These are phyloP conservation scores for Voacanga thouarsii DNA, from an alignment of 257 asterid species.

Conservation along the genomic window DNA sequence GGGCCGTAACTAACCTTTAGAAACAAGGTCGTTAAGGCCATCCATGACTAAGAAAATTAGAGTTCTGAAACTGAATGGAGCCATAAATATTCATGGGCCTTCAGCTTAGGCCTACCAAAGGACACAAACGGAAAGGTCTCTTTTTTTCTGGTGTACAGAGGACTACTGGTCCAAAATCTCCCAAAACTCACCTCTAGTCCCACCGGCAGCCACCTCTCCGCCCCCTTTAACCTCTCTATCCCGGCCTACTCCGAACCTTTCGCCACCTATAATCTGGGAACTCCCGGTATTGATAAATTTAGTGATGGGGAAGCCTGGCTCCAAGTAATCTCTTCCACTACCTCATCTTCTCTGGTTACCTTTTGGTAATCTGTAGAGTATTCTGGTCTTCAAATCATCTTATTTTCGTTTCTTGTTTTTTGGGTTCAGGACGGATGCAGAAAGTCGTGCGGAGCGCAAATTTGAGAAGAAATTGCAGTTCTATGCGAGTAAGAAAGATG, in stretches of 20 bases:
- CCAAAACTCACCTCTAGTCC: too few species aligned
- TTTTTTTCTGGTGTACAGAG: too few species aligned
- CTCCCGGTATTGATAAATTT: neutral
- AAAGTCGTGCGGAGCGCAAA: slow-evolving; percentile 49
- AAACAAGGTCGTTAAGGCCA: too few species aligned
- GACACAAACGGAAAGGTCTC: too few species aligned
- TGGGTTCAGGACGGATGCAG: slow-evolving; percentile 42
- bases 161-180: too few species aligned
- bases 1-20: too few species aligned
- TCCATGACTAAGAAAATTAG: too few species aligned
- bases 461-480: slow-evolving; percentile 70
- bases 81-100: too few species aligned
- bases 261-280: neutral
- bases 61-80: too few species aligned
- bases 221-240: neutral
- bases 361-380: too few species aligned
- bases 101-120: too few species aligned
- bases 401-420: neutral
- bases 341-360: neutral
- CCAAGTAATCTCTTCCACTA: slow-evolving; percentile 1
- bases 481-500: slow-evolving; percentile 44
- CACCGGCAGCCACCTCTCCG: neutral
- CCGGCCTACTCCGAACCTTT: neutral
- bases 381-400: neutral
- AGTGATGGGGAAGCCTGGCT: slow-evolving; percentile 24